Conservation (phyloP, 768 basidiomycete species). For the Chalciporus pseudorubinellus region DNA sequence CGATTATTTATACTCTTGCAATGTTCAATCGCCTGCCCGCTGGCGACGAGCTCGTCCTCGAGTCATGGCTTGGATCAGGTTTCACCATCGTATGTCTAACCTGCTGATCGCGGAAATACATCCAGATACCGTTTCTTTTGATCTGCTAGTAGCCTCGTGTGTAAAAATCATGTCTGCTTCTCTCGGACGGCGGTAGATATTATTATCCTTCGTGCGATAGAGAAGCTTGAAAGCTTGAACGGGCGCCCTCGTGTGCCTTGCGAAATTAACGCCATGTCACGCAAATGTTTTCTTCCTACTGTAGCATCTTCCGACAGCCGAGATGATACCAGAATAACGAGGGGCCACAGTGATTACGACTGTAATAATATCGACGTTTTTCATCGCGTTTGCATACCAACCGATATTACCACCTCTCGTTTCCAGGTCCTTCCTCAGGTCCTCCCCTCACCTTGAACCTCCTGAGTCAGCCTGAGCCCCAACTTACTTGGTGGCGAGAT, state of each 20-base stretch:
- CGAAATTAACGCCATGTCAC: background rate
- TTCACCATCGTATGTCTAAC: no score
- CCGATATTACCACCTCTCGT: background rate
- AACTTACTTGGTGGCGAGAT: no score
- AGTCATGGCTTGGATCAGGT: no score
- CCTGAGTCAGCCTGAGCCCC: no score
- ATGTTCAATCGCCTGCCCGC: background rate
- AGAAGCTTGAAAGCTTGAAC: background rate
- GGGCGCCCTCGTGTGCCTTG: background rate
- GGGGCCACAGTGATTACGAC: slow-evolving; percentile 42
- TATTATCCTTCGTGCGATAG: slow-evolving; percentile 7
- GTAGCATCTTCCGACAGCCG: background rate
- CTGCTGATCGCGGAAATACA: no score
- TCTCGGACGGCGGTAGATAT: background rate
- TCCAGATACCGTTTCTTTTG: background rate
- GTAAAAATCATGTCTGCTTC: background rate
- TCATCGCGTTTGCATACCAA: background rate
- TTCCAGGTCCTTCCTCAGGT: no score
- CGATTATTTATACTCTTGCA: background rate
- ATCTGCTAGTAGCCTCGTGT: no score
- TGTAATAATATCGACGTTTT: background rate
- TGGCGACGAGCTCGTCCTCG: background rate
- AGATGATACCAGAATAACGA: background rate
- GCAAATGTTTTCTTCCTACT: background rate
- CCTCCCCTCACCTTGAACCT: no score